A percentile compares a stretch with the other conserved stretches of the same genome.
These are phyloP conservation scores for Ophiostoma sp. DNA, from an alignment of 2,329 filamentous ascomycete species.

Conservation along the genomic window DNA sequence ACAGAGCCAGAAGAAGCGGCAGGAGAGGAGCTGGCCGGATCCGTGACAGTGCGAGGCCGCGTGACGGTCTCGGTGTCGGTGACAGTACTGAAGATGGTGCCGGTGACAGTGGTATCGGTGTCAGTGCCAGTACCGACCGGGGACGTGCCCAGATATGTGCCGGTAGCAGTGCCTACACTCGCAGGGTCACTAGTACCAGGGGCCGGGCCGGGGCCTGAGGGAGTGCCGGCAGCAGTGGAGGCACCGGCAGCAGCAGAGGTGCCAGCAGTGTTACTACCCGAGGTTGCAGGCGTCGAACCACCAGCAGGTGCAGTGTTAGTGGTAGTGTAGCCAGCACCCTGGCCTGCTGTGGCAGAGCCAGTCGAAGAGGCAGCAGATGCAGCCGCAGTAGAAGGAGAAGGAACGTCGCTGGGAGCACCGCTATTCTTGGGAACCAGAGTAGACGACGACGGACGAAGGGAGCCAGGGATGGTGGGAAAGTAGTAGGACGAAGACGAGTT, in stretches of 20 bases:
- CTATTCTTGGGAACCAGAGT: not conserved
- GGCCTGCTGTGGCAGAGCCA: not conserved
- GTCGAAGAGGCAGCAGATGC: not conserved
- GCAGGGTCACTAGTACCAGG: too few relatives aligned
- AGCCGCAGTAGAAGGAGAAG: not conserved
- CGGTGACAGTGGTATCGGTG: not conserved
- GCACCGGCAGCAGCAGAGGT: not conserved
- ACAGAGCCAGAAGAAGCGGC: not conserved
- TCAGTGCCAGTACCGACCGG: not conserved
- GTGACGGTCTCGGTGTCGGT: not conserved
- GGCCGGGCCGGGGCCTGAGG: too few relatives aligned
- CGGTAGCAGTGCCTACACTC: too few relatives aligned
- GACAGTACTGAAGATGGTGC: not conserved
- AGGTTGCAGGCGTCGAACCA: not conserved
- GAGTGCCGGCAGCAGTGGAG: not conserved
- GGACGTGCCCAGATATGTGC: too few relatives aligned
- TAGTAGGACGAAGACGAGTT: not conserved
- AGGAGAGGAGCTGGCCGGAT: not conserved
- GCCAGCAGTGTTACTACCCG: not conserved
- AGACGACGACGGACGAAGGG: not conserved
- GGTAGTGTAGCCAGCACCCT: not conserved
- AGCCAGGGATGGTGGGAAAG: conserved; percentile 4
- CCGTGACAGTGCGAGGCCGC: not conserved
- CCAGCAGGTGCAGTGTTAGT: not conserved
- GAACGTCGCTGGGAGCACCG: not conserved